Conservation (phyloP, 176 grass and related monocot genomes). For the Tillandsia leiboldiana region DNA sequence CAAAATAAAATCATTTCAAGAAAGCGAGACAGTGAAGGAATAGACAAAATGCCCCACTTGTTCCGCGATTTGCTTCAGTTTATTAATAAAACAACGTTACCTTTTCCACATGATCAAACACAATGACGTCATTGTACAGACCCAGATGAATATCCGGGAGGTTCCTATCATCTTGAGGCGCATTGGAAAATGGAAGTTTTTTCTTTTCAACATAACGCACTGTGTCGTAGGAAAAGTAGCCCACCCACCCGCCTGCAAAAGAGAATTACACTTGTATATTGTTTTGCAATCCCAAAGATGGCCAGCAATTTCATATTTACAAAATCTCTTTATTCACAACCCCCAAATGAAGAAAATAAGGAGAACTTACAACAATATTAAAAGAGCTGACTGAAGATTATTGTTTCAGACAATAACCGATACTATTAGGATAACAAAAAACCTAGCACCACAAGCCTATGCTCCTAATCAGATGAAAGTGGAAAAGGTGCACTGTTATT, state of each 20-base stretch:
- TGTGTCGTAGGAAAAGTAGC: slow-evolving; percentile 84
- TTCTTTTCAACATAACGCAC: slow-evolving; percentile 84
- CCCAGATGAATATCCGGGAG: slow-evolving; percentile 76
- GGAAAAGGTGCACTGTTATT: no score
- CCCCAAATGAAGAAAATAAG: no score
- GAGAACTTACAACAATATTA: no score
- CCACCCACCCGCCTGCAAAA: slow-evolving; percentile 67
- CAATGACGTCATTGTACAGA: slow-evolving; percentile 71
- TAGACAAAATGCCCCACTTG: background rate
- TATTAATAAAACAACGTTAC: slow-evolving; percentile 9
- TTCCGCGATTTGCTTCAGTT: background rate
- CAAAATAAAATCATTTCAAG: no score
- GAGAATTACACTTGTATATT: background rate
- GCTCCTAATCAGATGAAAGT: no score
- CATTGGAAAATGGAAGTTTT: slow-evolving; percentile 66
- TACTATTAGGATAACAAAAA: no score
- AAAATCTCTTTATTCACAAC: no score
- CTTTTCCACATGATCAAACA: slow-evolving; percentile 90
- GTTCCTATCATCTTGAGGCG: slow-evolving; percentile 62
- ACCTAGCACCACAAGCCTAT: no score
- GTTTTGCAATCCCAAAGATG: no score
- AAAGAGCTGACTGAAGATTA: no score
- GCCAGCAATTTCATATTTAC: no score
- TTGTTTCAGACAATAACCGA: no score
- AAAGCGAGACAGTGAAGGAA: background rate